These are phyloP conservation scores for Karstenula rhodostoma DNA, from an alignment of 2,329 filamentous ascomycete species.

Conservation along the genomic window DNA sequence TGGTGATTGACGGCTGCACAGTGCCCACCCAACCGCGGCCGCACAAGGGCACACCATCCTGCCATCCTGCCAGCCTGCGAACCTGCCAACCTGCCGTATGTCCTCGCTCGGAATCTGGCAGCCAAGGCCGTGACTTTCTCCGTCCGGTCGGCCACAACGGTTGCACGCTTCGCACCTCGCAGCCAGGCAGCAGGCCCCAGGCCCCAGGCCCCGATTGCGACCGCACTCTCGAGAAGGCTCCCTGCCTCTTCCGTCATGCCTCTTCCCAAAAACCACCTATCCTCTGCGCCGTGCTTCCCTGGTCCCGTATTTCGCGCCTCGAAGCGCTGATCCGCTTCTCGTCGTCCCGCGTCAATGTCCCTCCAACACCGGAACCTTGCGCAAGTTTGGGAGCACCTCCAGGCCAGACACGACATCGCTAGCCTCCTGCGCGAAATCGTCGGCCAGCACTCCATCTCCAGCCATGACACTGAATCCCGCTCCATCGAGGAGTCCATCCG, in stretches of 20 bases:
- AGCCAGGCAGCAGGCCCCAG: no score
- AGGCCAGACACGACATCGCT: slow-evolving; percentile 44
- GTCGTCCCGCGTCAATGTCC: slow-evolving; percentile 30
- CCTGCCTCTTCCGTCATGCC: slow-evolving; percentile 28
- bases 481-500: slow-evolving; percentile 35
- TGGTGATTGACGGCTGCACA: no score
- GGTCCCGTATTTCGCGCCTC: slow-evolving; percentile 24
- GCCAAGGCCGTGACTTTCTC: slow-evolving; percentile 29
- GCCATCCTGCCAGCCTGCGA: slow-evolving; percentile 11
- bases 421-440: slow-evolving; percentile 48
- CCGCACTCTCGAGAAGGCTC: slow-evolving; percentile 18
- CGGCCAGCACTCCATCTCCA: slow-evolving; percentile 44
- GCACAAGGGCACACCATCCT: slow-evolving; percentile 19
- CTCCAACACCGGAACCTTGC: slow-evolving; percentile 42
- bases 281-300: slow-evolving; percentile 21
- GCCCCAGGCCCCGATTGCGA: slow-evolving; percentile 21
- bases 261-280: slow-evolving; percentile 20
- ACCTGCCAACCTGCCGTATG: no score
- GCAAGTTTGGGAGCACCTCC: slow-evolving; percentile 47
- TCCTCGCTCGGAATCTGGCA: slow-evolving; percentile 25
- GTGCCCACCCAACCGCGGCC: slow-evolving; percentile 27
- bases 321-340: slow-evolving; percentile 19
- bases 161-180: slow-evolving; percentile 23
- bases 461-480: slow-evolving; percentile 32
- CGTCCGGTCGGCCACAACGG: slow-evolving; percentile 17